These are phyloP conservation scores for Nakazawaea anatomiae DNA, from an alignment of 805 yeast species.

Conservation along the genomic window DNA sequence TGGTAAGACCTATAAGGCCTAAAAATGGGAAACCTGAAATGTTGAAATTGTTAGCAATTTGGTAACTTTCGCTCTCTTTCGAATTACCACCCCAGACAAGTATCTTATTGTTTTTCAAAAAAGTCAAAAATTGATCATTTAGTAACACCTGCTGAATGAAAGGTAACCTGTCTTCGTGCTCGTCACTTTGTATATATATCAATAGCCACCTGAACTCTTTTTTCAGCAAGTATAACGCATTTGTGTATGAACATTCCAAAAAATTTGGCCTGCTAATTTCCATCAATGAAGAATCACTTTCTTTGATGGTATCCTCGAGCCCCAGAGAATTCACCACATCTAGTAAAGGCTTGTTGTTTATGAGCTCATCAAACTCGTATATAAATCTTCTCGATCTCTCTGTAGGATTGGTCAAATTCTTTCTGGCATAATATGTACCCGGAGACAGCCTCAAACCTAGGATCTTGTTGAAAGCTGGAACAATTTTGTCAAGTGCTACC, in stretches of 20 bases:
- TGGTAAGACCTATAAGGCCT: constrained; percentile 68
- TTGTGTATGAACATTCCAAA: constrained; percentile 72
- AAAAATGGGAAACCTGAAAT: constrained; percentile 77
- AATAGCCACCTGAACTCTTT: constrained; percentile 66
- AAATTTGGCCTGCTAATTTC: constrained; percentile 31
- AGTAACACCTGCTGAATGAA: constrained; percentile 53
- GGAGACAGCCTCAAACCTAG: constrained; percentile 14
- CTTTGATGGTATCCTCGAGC: constrained; percentile 7
- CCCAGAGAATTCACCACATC: neutral
- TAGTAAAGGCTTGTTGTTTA: constrained; percentile 6
- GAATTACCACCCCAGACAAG: constrained; percentile 87
- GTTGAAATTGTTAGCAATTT: constrained; percentile 68
- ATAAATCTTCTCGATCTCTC: constrained; percentile 28
- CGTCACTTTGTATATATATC: constrained; percentile 66
- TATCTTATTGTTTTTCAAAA: constrained; percentile 44
- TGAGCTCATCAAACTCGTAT: constrained; percentile 24
- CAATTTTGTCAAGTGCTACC: constrained; percentile 14
- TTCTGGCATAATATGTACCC: constrained; percentile 8
- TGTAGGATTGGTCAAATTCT: constrained; percentile 17
- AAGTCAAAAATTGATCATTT: constrained; percentile 40
- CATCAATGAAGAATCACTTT: constrained; percentile 12
- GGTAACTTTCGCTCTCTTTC: constrained; percentile 76
- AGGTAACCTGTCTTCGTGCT: constrained; percentile 53
- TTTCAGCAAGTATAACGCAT: constrained; percentile 68
- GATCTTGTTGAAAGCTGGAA: constrained; percentile 19